Conservation (phyloP, 1,284 basidiomycete species). For the Paramarasmius palmivorus region DNA sequence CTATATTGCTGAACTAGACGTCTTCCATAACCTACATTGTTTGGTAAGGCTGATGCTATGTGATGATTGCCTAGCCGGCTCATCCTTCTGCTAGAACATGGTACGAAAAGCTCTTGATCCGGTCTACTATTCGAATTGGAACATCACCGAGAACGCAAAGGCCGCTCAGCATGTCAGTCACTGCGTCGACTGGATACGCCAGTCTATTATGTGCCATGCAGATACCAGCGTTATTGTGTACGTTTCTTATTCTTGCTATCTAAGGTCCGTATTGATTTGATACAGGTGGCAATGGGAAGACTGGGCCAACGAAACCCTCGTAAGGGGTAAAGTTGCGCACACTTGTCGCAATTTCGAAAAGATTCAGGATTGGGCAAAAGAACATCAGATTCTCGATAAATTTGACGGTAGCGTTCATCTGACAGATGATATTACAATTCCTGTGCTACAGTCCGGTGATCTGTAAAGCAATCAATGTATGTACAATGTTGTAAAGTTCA, state of each 20-base stretch:
- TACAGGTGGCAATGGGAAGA: conserved; percentile 8
- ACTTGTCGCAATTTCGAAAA: conserved; percentile 24
- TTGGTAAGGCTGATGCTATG: no score
- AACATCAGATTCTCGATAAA: conserved; percentile 13
- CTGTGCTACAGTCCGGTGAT: not conserved
- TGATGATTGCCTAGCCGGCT: no score
- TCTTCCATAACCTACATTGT: no score
- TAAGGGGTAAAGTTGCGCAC: conserved; percentile 15
- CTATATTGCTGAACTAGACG: no score
- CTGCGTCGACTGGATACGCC: conserved; percentile 26
- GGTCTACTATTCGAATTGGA: conserved; percentile 18
- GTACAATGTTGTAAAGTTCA: not conserved
- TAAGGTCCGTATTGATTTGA: conserved; percentile 14
- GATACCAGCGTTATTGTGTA: conserved; percentile 24
- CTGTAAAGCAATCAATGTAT: not conserved
- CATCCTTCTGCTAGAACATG: no score
- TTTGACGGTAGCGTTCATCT: conserved; percentile 15
- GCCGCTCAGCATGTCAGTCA: conserved; percentile 22
- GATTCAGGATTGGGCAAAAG: conserved; percentile 25
- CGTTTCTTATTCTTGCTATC: conserved; percentile 13
- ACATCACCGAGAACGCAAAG: conserved; percentile 17
- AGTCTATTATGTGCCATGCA: conserved; percentile 27
- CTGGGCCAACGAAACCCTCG: conserved; percentile 2
- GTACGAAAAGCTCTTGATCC: not conserved
- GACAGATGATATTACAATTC: conserved; percentile 12